These are phyloP conservation scores for Pluteus cervinus DNA, from an alignment of 768 basidiomycete species.

Conservation along the genomic window DNA sequence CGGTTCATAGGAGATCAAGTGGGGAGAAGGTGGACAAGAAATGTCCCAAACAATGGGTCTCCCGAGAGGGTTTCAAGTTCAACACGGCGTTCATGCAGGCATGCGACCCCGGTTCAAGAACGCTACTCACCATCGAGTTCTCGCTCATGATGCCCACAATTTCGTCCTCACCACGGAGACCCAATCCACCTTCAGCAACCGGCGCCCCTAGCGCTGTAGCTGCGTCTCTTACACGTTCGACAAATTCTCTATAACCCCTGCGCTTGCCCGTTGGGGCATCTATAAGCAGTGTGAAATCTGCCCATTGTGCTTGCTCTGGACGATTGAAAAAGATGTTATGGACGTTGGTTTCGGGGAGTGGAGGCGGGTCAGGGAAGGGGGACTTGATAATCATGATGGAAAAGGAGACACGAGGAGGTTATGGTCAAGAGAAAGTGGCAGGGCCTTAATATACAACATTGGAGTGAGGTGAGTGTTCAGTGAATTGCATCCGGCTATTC, in stretches of 20 bases:
- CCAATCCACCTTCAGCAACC: constrained; percentile 47
- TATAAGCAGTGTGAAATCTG: constrained; percentile 50
- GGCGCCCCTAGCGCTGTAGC: constrained; percentile 53
- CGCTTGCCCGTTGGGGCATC: constrained; percentile 46
- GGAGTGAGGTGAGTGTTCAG: too few relatives aligned
- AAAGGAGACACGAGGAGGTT: too few relatives aligned
- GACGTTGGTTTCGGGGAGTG: constrained; percentile 43
- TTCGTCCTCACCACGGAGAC: constrained; percentile 40
- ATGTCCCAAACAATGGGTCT: too few relatives aligned
- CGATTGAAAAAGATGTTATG: constrained; percentile 50
- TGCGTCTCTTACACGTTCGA: constrained; percentile 43
- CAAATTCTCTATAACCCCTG: constrained; percentile 41
- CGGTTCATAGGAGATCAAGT: not conserved
- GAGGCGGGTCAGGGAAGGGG: constrained; percentile 45
- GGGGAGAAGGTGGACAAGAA: not conserved
- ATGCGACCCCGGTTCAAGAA: constrained; percentile 13
- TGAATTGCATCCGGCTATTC: too few relatives aligned
- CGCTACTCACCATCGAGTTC: constrained; percentile 53
- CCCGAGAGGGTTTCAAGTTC: too few relatives aligned
- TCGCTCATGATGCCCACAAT: constrained; percentile 67
- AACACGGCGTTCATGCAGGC: constrained; percentile 4
- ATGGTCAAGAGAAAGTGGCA: too few relatives aligned
- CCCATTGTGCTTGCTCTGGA: constrained; percentile 48
- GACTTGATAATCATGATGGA: constrained; percentile 53
- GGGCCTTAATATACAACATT: too few relatives aligned